These are phyloP conservation scores for Phytophthora kernoviae DNA, from an alignment of 352 stramenopile genomes.

Conservation along the genomic window DNA sequence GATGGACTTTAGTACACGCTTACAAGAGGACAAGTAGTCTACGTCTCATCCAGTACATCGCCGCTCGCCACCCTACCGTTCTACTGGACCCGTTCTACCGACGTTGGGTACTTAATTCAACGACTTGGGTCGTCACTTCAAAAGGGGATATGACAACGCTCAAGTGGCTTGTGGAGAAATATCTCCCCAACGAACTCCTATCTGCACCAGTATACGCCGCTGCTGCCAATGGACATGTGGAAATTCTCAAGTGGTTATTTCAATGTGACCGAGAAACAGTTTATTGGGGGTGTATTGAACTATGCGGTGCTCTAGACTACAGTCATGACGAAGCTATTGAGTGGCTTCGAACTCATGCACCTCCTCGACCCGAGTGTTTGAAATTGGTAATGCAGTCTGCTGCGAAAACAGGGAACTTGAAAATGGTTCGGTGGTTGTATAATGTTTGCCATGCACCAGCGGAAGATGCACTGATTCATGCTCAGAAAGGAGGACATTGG, in stretches of 20 bases:
- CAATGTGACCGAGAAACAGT: slow-evolving; percentile 10
- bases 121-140: slow-evolving; percentile 17
- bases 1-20: slow-evolving; percentile 18
- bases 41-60: slow-evolving; percentile 25
- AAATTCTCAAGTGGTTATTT: slow-evolving; percentile 26
- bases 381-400: slow-evolving; percentile 26
- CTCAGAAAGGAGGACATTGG: slow-evolving; percentile 20
- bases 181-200: slow-evolving; percentile 9
- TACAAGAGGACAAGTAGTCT: slow-evolving; percentile 27
- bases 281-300: slow-evolving; percentile 33
- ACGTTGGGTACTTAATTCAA: slow-evolving; percentile 27
- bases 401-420: slow-evolving; percentile 18
- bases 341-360: slow-evolving; percentile 45
- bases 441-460: slow-evolving; percentile 11
- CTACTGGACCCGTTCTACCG: slow-evolving; percentile 32
- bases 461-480: slow-evolving; percentile 15
- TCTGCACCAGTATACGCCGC: slow-evolving; percentile 29
- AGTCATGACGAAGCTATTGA: slow-evolving; percentile 43
- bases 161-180: slow-evolving; percentile 25
- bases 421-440: slow-evolving; percentile 21
- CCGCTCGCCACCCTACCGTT: slow-evolving; percentile 3
- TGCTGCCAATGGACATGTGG: slow-evolving; percentile 20
- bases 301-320: slow-evolving; percentile 40
- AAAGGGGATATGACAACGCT: slow-evolving; percentile 26
- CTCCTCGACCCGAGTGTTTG: slow-evolving; percentile 24